Conservation (phyloP, 2,329 filamentous ascomycete genomes). For the Periconia digitata region DNA sequence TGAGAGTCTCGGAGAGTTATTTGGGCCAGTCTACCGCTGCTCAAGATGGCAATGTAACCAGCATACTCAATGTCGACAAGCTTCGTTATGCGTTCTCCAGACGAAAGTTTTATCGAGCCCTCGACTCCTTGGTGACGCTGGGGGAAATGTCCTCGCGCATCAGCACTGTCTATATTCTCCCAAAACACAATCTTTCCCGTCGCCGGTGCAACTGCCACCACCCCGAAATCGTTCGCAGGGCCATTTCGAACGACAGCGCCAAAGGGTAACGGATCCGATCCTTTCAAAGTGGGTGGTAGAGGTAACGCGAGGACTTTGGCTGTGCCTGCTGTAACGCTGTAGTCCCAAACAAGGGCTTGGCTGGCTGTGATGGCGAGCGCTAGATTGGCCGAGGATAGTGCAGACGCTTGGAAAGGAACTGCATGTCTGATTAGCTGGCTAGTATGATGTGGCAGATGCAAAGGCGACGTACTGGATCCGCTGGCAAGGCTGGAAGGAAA, state of each 20-base stretch:
- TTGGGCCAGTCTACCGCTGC: slow-evolving; percentile 82
- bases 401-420: slow-evolving; percentile 43
- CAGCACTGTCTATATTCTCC: slow-evolving; percentile 90
- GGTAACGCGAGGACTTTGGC: slow-evolving; percentile 76
- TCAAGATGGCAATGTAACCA: slow-evolving; percentile 83
- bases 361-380: slow-evolving; percentile 79
- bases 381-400: slow-evolving; percentile 65
- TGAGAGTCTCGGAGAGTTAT: slow-evolving; percentile 83
- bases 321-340: slow-evolving; percentile 65
- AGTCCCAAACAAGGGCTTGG: slow-evolving; percentile 89
- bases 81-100: slow-evolving; percentile 74
- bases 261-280: slow-evolving; percentile 73
- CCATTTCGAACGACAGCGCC: slow-evolving; percentile 81
- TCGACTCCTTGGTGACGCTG: slow-evolving; percentile 81
- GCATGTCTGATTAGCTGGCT: slow-evolving; percentile 16
- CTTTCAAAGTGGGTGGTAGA: slow-evolving; percentile 71
- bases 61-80: slow-evolving; percentile 83
- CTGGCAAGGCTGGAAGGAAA: slow-evolving; percentile 75
- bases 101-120: slow-evolving; percentile 71
- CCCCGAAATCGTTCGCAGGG: slow-evolving; percentile 75
- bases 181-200: slow-evolving; percentile 89
- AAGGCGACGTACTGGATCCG: slow-evolving; percentile 61
- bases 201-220: slow-evolving; percentile 81
- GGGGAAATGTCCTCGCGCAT: slow-evolving; percentile 79
- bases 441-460: slow-evolving; percentile 9